Base-by-base conservation (phyloP, 768 basidiomycete genomes). In the Russula lepida region DNA sequence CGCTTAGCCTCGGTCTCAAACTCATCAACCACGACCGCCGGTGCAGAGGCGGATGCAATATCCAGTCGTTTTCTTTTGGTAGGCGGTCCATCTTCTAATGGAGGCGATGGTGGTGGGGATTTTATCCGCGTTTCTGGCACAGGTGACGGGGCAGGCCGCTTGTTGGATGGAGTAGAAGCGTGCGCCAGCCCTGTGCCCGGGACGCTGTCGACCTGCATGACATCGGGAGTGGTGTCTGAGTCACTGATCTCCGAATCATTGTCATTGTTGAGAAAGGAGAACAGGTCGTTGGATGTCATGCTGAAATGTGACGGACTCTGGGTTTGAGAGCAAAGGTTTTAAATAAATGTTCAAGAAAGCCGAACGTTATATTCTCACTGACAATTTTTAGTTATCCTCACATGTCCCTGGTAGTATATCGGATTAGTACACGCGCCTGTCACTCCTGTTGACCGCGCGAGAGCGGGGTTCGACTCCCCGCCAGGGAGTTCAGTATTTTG, bases 1-100 rank as follows among this genome's bases (percentile, higher is more conserved):
- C 94, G 84, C 72, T 91, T 92, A 0, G 91, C 93, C 68, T 95
- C 92, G 1, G 89, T 92, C 74, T 95, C 92, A 70, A 98, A 93
- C 65, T 95, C 94, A 73, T 98, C 95, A 12, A 63, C 57, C 25
- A 95, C 81, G 7, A 92, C 85, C 0, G 92, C 78, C 8, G 93
- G 90, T 56, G 80, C 79, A 5, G 86, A 85, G 2, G 84, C 79
- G 0, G 65, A 50, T 6, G 58, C 21, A 23, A 21, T 46, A 8
- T 76, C 77, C n/a, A 84, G 64, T 41, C 87, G 79, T 4, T 78
- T 71, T 68, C 80, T 84, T 73, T 92, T 92, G 1, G 73, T 67
- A 2, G 74, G 72, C 3, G 77, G 76, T 7, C 74, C 76, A 13
- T 75, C 71, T 73, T 71, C 44, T 68, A 71, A 39, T 69, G 69